Evolutionary conservation across 768 basidiomycete species (phyloP).

Genomic region (Tulasnella sp.): DNA sequence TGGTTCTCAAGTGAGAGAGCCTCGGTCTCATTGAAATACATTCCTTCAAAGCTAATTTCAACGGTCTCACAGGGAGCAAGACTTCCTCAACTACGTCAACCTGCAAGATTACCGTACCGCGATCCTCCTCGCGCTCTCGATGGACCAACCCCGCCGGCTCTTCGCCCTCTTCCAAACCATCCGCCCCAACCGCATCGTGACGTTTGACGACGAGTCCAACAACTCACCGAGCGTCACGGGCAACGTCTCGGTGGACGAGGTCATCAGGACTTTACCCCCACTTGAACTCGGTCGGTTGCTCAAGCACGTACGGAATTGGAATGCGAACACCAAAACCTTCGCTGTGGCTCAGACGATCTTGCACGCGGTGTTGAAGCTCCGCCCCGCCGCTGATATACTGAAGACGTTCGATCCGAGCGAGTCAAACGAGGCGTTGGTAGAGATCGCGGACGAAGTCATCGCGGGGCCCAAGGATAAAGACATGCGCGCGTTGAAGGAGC

Average conservation of each 20-base stretch:
- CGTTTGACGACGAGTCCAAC: constrained; percentile 10
- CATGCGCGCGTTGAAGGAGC: constrained; percentile 41
- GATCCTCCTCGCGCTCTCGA: constrained; percentile 80
- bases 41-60: background rate
- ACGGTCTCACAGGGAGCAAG: constrained; percentile 69
- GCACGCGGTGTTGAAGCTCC: constrained; percentile 67
- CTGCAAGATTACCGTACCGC: constrained; percentile 85
- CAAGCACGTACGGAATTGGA: constrained; percentile 82
- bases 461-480: background rate
- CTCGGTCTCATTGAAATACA: background rate
- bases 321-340: constrained; percentile 83
- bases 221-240: constrained; percentile 45
- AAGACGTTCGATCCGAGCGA: constrained; percentile 41
- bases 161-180: constrained; percentile 66
- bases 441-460: constrained; percentile 7
- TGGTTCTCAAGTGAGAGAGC: constrained; percentile 56
- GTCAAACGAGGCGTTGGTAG: background rate
- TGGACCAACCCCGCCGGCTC: constrained; percentile 87
- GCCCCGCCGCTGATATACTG: constrained; percentile 61
- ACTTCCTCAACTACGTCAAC: constrained; percentile 80
- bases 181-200: constrained; percentile 22
- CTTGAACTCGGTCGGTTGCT: constrained; percentile 73
- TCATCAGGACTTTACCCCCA: constrained; percentile 58
- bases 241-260: constrained; percentile 61
- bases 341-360: constrained; percentile 75